Base-by-base conservation (phyloP, 176 grass and related monocot species). In the Oryza australiensis region DNA sequence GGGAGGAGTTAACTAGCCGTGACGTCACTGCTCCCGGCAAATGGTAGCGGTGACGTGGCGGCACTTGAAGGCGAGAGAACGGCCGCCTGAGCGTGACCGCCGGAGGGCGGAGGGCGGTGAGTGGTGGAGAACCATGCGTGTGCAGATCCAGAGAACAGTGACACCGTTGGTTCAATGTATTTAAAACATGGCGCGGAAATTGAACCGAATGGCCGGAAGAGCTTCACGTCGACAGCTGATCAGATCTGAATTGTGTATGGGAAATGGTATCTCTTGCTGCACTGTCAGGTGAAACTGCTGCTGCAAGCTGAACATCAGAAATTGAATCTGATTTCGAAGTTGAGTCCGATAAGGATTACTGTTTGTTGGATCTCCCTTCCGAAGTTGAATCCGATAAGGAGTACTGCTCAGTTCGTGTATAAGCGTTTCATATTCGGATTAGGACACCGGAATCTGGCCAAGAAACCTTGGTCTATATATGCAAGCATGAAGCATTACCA, bases 1-100 rank as follows among this genome's bases (percentile, higher is more conserved):
- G 14, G 24, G 16, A 12, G 16, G 60, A 11, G n/a, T 45, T 77
- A 59, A 81, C 78, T 37, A 35, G 73, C 60, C 23, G 68, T 86
- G 78, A 40, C 38, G 68, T 66, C 73, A 86, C 73, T 34, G 72
- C 55, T 46, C 64, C 70, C 12, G 34, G 32, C 75, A 24, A 33
- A 29, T 46, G 67, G 66, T 40, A 26, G 26, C 27, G 51, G 38
- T 68, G 74, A 35, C 60, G 41, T 67, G 73, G 59, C 59, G 41
- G 86, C 62, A 37, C 59, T 75, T 55, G 45, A n/a, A 1, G 78
- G 49, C 6, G 83, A 72, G 51, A 82, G 51, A 82, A n/a, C 12
- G 82, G 83, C 5, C 43, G 83, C 5, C 43, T 73, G 88, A 89
- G 3, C 16, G 83, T 28, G 88, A 86, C 88, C 35, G 62, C 0